phyloP scores from a whole-genome alignment of 371 early-diverging fungal genomes.

The Nematocida parisii region DNA sequence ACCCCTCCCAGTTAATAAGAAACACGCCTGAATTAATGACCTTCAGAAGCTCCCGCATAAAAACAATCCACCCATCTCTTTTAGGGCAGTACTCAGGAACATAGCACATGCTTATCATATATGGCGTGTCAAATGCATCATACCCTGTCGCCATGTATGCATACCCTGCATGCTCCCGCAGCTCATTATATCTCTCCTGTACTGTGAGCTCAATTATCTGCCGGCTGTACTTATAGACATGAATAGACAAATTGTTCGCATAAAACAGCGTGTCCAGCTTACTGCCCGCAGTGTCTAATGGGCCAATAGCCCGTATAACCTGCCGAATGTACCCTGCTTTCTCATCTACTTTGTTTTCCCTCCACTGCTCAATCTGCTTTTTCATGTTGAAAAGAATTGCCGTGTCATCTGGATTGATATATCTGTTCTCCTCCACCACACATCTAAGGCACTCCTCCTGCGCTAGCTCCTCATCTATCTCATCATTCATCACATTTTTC shows the following conservation, averaged over 20 bases:
- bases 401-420: slow-evolving; percentile 51
- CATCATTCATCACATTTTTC: slow-evolving; percentile 45
- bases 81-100: slow-evolving; percentile 52
- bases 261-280: slow-evolving; percentile 45
- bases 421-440: slow-evolving; percentile 28
- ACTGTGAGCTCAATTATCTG: slow-evolving; percentile 33
- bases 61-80: slow-evolving; percentile 48
- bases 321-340: slow-evolving; percentile 41
- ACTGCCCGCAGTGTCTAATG: slow-evolving; percentile 28
- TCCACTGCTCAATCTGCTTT: slow-evolving; percentile 29
- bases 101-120: slow-evolving; percentile 34
- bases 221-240: slow-evolving; percentile 54
- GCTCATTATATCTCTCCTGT: slow-evolving; percentile 46
- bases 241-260: slow-evolving; percentile 18
- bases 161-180: slow-evolving; percentile 52
- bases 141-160: slow-evolving; percentile 44
- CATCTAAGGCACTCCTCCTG: slow-evolving; percentile 49
- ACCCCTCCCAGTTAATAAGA: slow-evolving; percentile 53
- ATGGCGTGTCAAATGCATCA: slow-evolving; percentile 57
- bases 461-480: slow-evolving; percentile 46
- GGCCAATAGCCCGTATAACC: slow-evolving; percentile 22
- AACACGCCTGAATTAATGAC: slow-evolving; percentile 41
- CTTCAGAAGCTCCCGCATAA: slow-evolving; percentile 45
- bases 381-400: slow-evolving; percentile 32
- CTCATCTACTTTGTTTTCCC: slow-evolving; percentile 9